phyloP scores from a whole-genome alignment of 305 asterid species.

The Fraxinus platypoda region DNA sequence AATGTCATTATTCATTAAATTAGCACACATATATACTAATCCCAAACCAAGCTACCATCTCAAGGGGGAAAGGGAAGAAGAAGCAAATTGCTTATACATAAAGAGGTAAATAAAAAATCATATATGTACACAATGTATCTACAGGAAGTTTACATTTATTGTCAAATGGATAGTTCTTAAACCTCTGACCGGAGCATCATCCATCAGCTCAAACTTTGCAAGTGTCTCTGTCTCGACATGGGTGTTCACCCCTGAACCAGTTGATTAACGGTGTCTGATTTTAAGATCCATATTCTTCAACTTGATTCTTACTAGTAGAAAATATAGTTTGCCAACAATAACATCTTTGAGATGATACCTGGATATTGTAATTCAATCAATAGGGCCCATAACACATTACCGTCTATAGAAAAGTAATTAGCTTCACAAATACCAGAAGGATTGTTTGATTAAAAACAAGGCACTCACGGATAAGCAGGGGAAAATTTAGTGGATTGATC shows the following conservation, averaged over 20 bases:
- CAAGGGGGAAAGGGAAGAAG: too few relatives aligned
- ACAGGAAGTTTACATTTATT: too few relatives aligned
- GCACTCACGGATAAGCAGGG: neutral
- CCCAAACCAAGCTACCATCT: too few relatives aligned
- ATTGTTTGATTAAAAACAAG: neutral
- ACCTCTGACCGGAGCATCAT: conserved; percentile 99
- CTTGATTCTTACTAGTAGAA: conserved; percentile 94
- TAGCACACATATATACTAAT: neutral
- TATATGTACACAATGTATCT: too few relatives aligned
- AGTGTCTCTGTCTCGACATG: conserved; percentile 98
- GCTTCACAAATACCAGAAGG: neutral
- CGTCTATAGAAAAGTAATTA: neutral
- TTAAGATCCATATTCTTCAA: conserved; percentile 96
- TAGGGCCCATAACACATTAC: conserved; percentile 7
- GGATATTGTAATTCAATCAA: conserved; percentile 32
- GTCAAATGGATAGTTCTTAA: too few relatives aligned
- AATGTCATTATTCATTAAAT: neutral
- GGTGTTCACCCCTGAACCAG: conserved; percentile 93
- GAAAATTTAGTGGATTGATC: neutral
- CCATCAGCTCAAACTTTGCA: conserved; percentile 97
- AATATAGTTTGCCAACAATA: conserved; percentile 87
- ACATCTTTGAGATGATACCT: conserved; percentile 98
- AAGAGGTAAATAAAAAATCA: neutral
- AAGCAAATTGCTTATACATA: too few relatives aligned
- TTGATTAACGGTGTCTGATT: conserved; percentile 87